phyloP scores from a whole-genome alignment of 2,329 filamentous ascomycete species.

The Talaromyces verruculosus region DNA sequence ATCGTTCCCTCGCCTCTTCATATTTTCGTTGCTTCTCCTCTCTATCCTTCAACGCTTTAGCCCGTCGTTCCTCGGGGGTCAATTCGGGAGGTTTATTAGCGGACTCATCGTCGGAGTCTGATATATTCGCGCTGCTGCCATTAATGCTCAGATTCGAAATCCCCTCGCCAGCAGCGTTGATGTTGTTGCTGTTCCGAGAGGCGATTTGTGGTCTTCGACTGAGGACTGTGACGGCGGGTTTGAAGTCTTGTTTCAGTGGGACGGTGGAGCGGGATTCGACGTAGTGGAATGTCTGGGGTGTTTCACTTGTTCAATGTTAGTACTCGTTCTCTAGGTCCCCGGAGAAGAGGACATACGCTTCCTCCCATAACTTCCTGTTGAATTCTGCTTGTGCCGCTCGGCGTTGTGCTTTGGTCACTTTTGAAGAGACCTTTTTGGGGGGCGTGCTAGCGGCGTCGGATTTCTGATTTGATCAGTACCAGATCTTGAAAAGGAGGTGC shows the following conservation, averaged over 20 bases:
- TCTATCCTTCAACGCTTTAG: constrained; percentile 72
- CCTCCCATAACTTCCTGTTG: constrained; percentile 84
- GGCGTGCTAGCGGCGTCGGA: constrained; percentile 38
- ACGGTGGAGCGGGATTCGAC: constrained; percentile 64
- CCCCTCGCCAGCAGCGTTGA: constrained; percentile 45
- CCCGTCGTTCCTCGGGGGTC: constrained; percentile 73
- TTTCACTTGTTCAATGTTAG: constrained; percentile 56
- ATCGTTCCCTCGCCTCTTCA: constrained; percentile 81
- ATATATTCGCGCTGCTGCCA: constrained; percentile 30
- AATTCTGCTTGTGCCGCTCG: constrained; percentile 77
- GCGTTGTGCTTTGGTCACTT: constrained; percentile 72
- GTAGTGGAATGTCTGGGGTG: constrained; percentile 72
- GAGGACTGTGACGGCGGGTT: constrained; percentile 78
- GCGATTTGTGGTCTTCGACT: constrained; percentile 75
- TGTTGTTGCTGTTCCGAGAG: constrained; percentile 50
- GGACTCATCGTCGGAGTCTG: constrained; percentile 65
- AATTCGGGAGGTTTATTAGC: constrained; percentile 59
- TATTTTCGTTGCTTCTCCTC: constrained; percentile 91
- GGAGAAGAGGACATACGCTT: constrained; percentile 60
- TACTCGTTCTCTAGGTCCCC: too few species aligned
- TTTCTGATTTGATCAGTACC: constrained; percentile 26
- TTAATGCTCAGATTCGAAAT: constrained; percentile 49
- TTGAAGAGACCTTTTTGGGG: constrained; percentile 49
- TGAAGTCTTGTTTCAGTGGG: constrained; percentile 70
- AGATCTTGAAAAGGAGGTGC: neutral